A percentile compares a stretch with the other conserved stretches of the same genome.
phyloP scores from a whole-genome alignment of 805 yeast species.

The Saturnispora hagleri region DNA sequence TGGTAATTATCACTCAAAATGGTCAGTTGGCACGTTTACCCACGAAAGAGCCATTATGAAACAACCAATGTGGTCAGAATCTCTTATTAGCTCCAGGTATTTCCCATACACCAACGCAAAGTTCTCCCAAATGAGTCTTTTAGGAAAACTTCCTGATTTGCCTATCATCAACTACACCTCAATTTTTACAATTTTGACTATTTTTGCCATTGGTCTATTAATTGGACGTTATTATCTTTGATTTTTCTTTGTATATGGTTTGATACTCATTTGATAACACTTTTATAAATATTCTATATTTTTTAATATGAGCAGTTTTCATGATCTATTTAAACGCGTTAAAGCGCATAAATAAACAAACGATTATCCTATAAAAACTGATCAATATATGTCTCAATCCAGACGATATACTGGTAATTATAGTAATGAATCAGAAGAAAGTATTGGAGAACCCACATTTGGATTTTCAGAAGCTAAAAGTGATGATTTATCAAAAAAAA shows the following conservation, averaged over 20 bases:
- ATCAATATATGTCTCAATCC: not conserved
- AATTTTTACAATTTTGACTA: not conserved
- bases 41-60: constrained; percentile 61
- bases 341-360: not conserved
- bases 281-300: not conserved
- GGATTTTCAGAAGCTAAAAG: not conserved
- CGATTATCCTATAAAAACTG: not conserved
- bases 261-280: not conserved
- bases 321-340: not conserved
- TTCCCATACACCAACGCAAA: constrained; percentile 45
- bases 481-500: not conserved
- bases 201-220: constrained; percentile 9
- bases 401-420: not conserved
- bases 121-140: constrained; percentile 5
- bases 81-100: constrained; percentile 46
- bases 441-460: not conserved
- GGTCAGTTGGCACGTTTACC: constrained; percentile 62
- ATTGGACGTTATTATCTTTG: constrained; percentile 4
- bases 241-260: not conserved
- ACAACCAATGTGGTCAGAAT: constrained; percentile 63
- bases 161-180: constrained; percentile 6
- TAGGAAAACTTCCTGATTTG: constrained; percentile 12
- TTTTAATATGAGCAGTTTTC: constrained; percentile 1
- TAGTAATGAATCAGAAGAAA: not conserved
- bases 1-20: constrained; percentile 74